Evolutionary conservation across 78 protist genomes (phyloP), one percentile per base, ranked within the genome.

Genomic region (Monosiga brevicollis): DNA sequence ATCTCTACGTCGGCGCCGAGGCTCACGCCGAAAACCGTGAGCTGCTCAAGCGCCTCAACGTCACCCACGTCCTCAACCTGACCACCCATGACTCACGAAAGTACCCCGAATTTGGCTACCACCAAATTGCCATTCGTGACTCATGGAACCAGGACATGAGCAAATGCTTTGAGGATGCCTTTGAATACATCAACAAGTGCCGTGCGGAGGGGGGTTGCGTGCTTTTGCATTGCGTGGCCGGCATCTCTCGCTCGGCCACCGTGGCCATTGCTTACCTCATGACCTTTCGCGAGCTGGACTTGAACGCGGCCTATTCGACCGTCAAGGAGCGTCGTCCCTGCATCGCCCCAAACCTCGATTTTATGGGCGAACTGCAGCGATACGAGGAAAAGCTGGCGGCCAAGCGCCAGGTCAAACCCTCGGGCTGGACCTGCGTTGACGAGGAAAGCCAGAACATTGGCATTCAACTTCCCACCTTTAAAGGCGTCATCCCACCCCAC

Each of bases 191-290:
- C 42, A 85, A 85, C 23, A 71, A 85, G 39, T 88, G 87, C 39
- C 87, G 87, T 84, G 43, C 37, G 70, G 85, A 75, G 34, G 90
- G 90, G 43, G 85, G 74, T 2, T 34, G 43, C n/a, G 90, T 90
- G 32, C 80, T 90, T 25, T 91, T 90, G 75, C 92, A 90, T 79
- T 90, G 92, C 73, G 73, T 84, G 70, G 90, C 90, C 25, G 92
- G 92, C 39, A 84, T 90, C 42, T 90, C 92, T 70, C 54, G 92
- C 32, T 84, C 88, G 37, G 83, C 90, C 1, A 71, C 87, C 42
- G 38, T 88, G 25, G 75, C 81, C 78, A 84, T 90, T 0, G 90
- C 90, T 2, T 90, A 90, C 81, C 62, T 83, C 41, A 90, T 90
- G 88, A 81, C 72, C 62, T 80, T 82, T 32, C 40, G 76, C 39